Evolutionary conservation across 163 green algal genomes (phyloP).

Genomic region (Volvox carteri): DNA sequence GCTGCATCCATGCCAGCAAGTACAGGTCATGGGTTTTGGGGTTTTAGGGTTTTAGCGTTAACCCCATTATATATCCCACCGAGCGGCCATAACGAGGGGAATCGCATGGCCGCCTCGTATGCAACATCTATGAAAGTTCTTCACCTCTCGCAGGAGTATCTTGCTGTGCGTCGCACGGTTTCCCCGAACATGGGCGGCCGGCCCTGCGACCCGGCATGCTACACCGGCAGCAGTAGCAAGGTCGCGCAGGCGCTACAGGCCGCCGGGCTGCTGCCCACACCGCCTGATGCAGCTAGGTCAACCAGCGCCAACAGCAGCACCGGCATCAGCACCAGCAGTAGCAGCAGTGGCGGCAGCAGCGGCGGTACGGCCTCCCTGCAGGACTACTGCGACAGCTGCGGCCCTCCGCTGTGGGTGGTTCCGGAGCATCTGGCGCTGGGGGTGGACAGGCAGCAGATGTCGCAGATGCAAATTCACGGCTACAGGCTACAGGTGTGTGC

Average conservation of each 20-base stretch:
- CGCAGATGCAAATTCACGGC: background rate
- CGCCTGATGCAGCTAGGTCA: background rate
- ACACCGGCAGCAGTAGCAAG: background rate
- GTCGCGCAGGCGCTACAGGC: background rate
- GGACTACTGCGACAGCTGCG: background rate
- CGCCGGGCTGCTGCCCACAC: background rate
- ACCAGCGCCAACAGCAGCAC: too few species aligned
- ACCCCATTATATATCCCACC: too few species aligned
- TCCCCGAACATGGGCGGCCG: background rate
- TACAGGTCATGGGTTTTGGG: too few species aligned
- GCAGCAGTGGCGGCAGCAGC: too few species aligned
- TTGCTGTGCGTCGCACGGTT: background rate
- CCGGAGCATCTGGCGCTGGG: conserved; percentile 44
- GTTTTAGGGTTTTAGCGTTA: too few species aligned
- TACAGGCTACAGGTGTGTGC: conserved; percentile 46
- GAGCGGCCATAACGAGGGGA: too few species aligned
- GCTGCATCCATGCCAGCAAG: too few species aligned
- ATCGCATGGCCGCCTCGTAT: too few species aligned
- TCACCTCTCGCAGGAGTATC: conserved; percentile 46
- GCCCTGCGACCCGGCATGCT: conserved; percentile 12
- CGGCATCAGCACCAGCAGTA: too few species aligned
- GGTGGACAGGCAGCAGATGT: background rate
- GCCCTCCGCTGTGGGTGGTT: conserved; percentile 34
- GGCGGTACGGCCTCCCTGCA: too few species aligned
- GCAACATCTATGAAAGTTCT: too few species aligned